Evolutionary conservation across 371 early-diverging fungal genomes (phyloP).

Genomic region (Apophysomyces elegans): DNA sequence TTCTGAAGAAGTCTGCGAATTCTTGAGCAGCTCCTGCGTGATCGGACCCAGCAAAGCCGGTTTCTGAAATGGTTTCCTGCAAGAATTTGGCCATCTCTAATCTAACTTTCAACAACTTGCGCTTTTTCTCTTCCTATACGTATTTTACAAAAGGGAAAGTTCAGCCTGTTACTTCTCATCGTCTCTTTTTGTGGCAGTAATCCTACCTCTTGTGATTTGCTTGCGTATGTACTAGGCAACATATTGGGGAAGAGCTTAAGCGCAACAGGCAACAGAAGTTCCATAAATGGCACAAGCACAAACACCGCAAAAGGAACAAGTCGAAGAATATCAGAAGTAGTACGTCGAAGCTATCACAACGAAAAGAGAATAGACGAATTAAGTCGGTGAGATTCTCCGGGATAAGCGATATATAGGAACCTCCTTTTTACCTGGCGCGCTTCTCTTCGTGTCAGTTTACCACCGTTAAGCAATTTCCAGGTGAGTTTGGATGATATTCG

Average conservation of each 20-base stretch:
- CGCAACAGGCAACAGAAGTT: constrained; percentile 89
- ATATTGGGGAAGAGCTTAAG: constrained; percentile 96
- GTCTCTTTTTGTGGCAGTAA: not conserved
- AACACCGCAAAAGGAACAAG: constrained; percentile 94
- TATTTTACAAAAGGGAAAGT: no score
- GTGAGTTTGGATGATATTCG: constrained; percentile 85
- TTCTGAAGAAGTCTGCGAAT: constrained; percentile 81
- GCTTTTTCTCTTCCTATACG: constrained; percentile 86
- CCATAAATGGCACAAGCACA: constrained; percentile 93
- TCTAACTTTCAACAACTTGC: constrained; percentile 84
- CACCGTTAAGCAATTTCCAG: constrained; percentile 76
- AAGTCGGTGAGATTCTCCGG: no score
- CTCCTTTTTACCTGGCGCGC: constrained; percentile 72
- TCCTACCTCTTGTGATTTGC: constrained; percentile 77
- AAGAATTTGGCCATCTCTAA: constrained; percentile 95
- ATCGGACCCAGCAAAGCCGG: constrained; percentile 66
- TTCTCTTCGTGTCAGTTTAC: constrained; percentile 87
- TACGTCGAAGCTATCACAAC: constrained; percentile 70
- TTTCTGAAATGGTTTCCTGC: constrained; percentile 94
- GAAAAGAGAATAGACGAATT: no score
- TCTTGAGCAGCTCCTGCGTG: constrained; percentile 72
- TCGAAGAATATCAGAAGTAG: constrained; percentile 86
- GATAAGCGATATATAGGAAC: not conserved
- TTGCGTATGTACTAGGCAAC: constrained; percentile 95
- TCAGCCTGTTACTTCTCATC: not conserved